Evolutionary conservation across 2,329 filamentous ascomycete species (phyloP).

Genomic region (Xylariaceae sp.): DNA sequence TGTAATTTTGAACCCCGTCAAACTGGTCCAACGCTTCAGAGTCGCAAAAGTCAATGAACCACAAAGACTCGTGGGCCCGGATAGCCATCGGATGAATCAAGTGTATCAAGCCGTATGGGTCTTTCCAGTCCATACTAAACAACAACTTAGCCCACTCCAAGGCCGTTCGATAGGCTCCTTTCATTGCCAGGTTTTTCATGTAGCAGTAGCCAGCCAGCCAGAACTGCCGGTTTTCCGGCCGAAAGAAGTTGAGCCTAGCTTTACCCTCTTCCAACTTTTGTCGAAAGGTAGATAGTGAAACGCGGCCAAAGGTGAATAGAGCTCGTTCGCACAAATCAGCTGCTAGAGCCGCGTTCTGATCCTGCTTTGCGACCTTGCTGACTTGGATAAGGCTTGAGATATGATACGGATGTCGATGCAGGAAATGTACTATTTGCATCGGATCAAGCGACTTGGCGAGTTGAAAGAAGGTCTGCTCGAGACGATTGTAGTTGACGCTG

Average conservation of each 20-base stretch:
- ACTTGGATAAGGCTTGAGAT: slow-evolving; percentile 91
- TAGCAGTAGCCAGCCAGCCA: slow-evolving; percentile 89
- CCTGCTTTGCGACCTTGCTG: slow-evolving; percentile 85
- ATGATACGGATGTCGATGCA: slow-evolving; percentile 78
- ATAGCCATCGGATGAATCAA: slow-evolving; percentile 80
- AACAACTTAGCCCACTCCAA: slow-evolving; percentile 91
- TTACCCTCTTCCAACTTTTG: slow-evolving; percentile 70
- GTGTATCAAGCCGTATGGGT: slow-evolving; percentile 79
- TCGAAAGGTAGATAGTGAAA: slow-evolving; percentile 76
- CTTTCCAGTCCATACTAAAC: slow-evolving; percentile 65
- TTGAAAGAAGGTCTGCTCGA: slow-evolving; percentile 70
- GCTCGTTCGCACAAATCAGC: slow-evolving; percentile 86
- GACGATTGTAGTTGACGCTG: slow-evolving; percentile 63
- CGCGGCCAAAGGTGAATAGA: slow-evolving; percentile 87
- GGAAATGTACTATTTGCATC: slow-evolving; percentile 70
- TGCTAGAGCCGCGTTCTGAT: slow-evolving; percentile 79
- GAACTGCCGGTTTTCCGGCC: slow-evolving; percentile 86
- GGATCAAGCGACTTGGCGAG: slow-evolving; percentile 82
- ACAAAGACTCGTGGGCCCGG: slow-evolving; percentile 69
- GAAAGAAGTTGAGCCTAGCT: slow-evolving; percentile 72
- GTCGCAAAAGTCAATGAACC: slow-evolving; percentile 65
- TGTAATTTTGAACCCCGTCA: slow-evolving; percentile 49
- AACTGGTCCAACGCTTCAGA: slow-evolving; percentile 39
- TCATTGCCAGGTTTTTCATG: slow-evolving; percentile 75
- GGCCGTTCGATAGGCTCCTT: slow-evolving; percentile 89